phyloP scores from a whole-genome alignment of 495 filamentous ascomycete genomes.

The Jackrogersella multiformis region DNA sequence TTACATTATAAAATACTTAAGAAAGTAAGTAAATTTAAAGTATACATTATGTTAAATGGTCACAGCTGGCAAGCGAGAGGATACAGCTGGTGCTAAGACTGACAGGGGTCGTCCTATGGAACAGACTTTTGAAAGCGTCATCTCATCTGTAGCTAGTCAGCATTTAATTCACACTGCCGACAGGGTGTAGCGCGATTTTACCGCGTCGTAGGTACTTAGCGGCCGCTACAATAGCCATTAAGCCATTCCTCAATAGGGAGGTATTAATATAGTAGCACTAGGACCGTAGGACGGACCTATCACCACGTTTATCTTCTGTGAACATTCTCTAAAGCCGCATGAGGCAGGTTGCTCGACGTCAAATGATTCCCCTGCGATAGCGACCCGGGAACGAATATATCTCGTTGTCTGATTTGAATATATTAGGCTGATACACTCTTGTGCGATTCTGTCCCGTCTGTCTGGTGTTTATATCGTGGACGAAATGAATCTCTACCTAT shows the following conservation, averaged over 20 bases:
- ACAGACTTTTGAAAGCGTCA: too few species aligned
- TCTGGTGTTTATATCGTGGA: slow-evolving; percentile 4
- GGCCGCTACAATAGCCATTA: not conserved
- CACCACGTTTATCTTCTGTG: not conserved
- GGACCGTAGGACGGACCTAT: too few species aligned
- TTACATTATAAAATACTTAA: too few species aligned
- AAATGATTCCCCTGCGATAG: not conserved
- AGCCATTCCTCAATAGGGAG: slow-evolving; percentile 36
- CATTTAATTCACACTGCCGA: slow-evolving; percentile 24
- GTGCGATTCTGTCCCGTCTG: slow-evolving; percentile 4
- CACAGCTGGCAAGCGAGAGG: too few species aligned
- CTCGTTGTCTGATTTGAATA: slow-evolving; percentile 10
- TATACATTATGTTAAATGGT: too few species aligned
- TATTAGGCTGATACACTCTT: not conserved
- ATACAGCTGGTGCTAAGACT: too few species aligned
- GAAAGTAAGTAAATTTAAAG: too few species aligned
- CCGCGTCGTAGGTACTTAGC: not conserved
- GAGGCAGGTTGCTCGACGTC: slow-evolving; percentile 2
- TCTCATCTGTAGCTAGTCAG: not conserved
- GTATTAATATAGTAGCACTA: slow-evolving; percentile 13
- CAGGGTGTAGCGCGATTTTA: slow-evolving; percentile 7
- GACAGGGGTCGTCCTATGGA: too few species aligned
- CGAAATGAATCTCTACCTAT: slow-evolving; percentile 12
- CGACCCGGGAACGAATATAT: not conserved
- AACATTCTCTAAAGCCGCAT: slow-evolving; percentile 21